A percentile compares a stretch with the other conserved stretches of the same genome.
Conservation (phyloP, 2,329 filamentous ascomycete species). For the Ceratocystis ficicola region DNA sequence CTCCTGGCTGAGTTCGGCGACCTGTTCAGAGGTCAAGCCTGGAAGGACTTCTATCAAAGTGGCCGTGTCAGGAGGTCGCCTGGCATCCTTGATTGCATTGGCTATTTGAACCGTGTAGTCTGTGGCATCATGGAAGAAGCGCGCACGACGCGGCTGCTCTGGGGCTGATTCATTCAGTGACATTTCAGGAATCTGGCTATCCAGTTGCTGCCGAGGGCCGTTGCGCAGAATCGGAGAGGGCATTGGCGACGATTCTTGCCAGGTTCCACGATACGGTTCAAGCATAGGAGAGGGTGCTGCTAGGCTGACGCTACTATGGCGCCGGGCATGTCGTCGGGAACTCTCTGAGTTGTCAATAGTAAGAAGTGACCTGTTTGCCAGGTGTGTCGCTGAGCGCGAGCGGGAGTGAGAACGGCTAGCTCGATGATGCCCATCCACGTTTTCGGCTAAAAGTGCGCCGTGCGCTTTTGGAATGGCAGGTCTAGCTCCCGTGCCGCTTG, state of each 20-base stretch:
- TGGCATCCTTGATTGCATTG: slow-evolving; percentile 57
- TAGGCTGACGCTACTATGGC: slow-evolving; percentile 27
- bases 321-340: slow-evolving; percentile 24
- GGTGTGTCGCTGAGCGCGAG: slow-evolving; percentile 24
- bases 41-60: slow-evolving; percentile 76
- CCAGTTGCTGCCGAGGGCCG: slow-evolving; percentile 27
- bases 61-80: slow-evolving; percentile 50
- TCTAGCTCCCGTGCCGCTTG: neutral
- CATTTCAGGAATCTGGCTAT: slow-evolving; percentile 29
- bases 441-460: slow-evolving; percentile 11
- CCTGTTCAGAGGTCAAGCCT: slow-evolving; percentile 70
- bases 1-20: slow-evolving; percentile 71
- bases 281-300: slow-evolving; percentile 68
- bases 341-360: slow-evolving; percentile 31
- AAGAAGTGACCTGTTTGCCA: slow-evolving; percentile 41
- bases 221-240: slow-evolving; percentile 53
- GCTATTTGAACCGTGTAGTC: slow-evolving; percentile 67
- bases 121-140: slow-evolving; percentile 82
- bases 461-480: slow-evolving; percentile 6
- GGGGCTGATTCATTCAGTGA: slow-evolving; percentile 31
- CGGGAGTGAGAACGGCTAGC: slow-evolving; percentile 16
- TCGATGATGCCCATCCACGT: slow-evolving; percentile 4
- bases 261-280: slow-evolving; percentile 86
- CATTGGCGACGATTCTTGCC: slow-evolving; percentile 91
- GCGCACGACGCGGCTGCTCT: slow-evolving; percentile 39